Evolutionary conservation across 108 stramenopile species (phyloP), one percentile per base, ranked within the genome.

Genomic region (Hondaea fermentalgiana): DNA sequence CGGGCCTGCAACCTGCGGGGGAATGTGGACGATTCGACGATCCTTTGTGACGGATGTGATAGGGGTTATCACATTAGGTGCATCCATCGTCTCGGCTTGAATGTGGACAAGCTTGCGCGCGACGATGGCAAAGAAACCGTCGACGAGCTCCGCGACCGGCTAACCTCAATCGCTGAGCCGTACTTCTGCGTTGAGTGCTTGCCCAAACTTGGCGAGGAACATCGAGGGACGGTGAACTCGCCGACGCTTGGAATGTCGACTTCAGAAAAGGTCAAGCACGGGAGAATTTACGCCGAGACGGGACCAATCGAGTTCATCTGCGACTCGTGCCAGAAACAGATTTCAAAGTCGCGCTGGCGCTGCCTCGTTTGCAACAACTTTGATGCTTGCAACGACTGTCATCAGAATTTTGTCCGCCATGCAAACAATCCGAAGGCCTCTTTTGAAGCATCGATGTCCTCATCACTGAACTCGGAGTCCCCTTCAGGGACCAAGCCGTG

Each of bases 281-380:
- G 76, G 6, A 43, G 76, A 1, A 23, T 45, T 12, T 83, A 25
- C 76, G 51, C 76, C 10, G 23, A 10, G 6, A 25, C 49, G 8
- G 76, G 51, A 6, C 49, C 45, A 0, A 12, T 83, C 45, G 76
- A 53, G 76, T 83, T 53, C 51, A 45, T 47, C 51, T 83, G 76
- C 28, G 51, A 83, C 23, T 53, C 28, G n/a, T 83, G 76, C 51
- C n/a, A 53, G 76, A 10, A 23, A 12, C 49, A 83, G 51, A 83
- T 83, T 45, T 25, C 51, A 43, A 53, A 47, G n/a, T 47, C 51
- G 49, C 76, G 76, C 51, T 83, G 45, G 49, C 76, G 76, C 49
- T 83, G 76, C 23, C 51, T 83, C 2, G 76, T 83, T 21, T 83
- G 76, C 23, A 47, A 83, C 76, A 83, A 83, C 28, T 83, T 83